Base-by-base conservation (phyloP, 345 rosid genomes). In the Litchi chinensis region DNA sequence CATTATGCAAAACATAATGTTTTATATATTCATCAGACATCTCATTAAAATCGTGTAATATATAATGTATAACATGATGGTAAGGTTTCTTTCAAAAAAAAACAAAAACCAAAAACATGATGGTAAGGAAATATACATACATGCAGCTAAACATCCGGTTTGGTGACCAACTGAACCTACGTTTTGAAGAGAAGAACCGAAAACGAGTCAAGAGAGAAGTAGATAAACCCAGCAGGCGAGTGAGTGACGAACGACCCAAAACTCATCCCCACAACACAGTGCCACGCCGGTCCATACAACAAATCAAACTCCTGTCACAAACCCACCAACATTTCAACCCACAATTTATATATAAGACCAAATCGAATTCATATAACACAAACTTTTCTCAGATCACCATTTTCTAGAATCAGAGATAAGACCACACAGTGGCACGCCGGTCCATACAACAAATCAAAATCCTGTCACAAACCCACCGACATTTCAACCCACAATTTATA, bases 371-470 rank as follows among this genome's bases (percentile, higher is more conserved):
- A n/a, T n/a, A n/a, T n/a, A n/a, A n/a, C n/a, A n/a, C n/a, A n/a
- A n/a, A n/a, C n/a, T n/a, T n/a, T n/a, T n/a, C n/a, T n/a, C n/a
- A n/a, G n/a, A n/a, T n/a, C n/a, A n/a, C n/a, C n/a, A n/a, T n/a
- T n/a, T n/a, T n/a, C n/a, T n/a, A n/a, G n/a, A n/a, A n/a, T n/a
- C n/a, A n/a, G n/a, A n/a, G n/a, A n/a, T n/a, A n/a, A n/a, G n/a
- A n/a, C n/a, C n/a, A 87, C 84, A 39, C 89, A 87, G 73, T 87
- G 89, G 87, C 89, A 84, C 2, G 89, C 89, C 57, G 80, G 83
- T 10, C 87, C 89, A 63, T 82, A 82, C 22, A n/a, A 76, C 64
- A 75, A 46, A 75, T 87, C 89, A 76, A 87, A 84, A 59, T 84
- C 87, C 87, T 86, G 78, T 50, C 54, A 57, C 28, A 43, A 8